These are phyloP conservation scores for Fusarium poae DNA, from an alignment of 2,329 filamentous ascomycete genomes.

Conservation along the genomic window DNA sequence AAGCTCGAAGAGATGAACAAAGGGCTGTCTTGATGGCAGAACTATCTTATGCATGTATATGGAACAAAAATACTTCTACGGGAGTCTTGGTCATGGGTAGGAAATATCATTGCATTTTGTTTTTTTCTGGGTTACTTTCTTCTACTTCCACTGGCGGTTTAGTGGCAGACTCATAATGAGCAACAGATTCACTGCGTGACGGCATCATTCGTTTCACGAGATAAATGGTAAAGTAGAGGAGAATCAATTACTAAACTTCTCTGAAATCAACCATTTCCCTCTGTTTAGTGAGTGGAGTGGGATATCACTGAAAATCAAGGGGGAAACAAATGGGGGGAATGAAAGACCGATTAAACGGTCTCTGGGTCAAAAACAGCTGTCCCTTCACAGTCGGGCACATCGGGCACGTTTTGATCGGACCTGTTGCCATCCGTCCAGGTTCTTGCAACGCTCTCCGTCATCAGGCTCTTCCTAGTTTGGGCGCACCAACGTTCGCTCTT, in stretches of 20 bases:
- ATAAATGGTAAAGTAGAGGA: neutral
- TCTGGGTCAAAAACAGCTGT: neutral
- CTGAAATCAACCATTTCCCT: conserved; percentile 6
- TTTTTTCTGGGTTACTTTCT: conserved; percentile 28
- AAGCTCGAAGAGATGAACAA: conserved; percentile 5
- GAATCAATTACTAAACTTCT: conserved; percentile 11
- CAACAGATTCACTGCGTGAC: neutral
- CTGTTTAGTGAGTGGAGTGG: neutral
- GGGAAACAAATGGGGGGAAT: neutral
- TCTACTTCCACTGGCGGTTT: neutral
- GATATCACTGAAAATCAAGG: neutral
- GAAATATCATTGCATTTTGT: conserved; percentile 47
- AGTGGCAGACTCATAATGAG: neutral
- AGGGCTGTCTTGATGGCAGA: conserved; percentile 38
- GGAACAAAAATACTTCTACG: conserved; percentile 42
- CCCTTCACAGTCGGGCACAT: neutral
- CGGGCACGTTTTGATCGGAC: neutral
- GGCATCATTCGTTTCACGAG: neutral
- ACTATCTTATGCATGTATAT: conserved; percentile 46
- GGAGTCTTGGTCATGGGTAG: conserved; percentile 48
- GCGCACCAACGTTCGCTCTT: conserved; percentile 20
- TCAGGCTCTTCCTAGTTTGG: conserved; percentile 14
- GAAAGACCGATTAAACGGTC: neutral
- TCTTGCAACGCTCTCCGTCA: conserved; percentile 15
- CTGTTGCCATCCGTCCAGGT: neutral